phyloP scores from a whole-genome alignment of 495 filamentous ascomycete genomes.

The Entonaema liquescens region DNA sequence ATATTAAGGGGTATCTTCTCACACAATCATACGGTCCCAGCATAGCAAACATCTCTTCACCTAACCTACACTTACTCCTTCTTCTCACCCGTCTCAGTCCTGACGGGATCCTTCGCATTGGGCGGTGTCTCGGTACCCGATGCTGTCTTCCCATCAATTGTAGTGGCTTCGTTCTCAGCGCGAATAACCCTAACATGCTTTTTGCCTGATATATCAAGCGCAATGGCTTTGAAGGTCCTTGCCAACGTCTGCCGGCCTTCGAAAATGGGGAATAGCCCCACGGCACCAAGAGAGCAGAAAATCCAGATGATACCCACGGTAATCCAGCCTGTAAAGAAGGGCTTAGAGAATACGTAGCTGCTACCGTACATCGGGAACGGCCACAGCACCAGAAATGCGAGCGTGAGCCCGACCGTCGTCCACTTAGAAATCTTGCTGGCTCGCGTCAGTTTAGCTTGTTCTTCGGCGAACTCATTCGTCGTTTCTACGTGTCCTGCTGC shows the following conservation, averaged over 20 bases:
- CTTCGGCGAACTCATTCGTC: conserved; percentile 58
- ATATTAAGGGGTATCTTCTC: conserved; percentile 33
- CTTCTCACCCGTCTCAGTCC: conserved; percentile 25
- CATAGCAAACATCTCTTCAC: background rate
- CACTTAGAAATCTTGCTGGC: conserved; percentile 82
- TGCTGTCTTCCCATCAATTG: conserved; percentile 26
- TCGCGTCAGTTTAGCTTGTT: conserved; percentile 72
- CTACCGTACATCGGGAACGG: conserved; percentile 93
- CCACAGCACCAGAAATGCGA: conserved; percentile 86
- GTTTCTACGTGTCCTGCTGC: conserved; percentile 61
- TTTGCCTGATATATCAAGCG: conserved; percentile 72
- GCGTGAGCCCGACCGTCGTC: conserved; percentile 77
- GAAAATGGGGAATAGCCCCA: conserved; percentile 84
- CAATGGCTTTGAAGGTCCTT: conserved; percentile 71
- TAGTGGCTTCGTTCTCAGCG: conserved; percentile 36
- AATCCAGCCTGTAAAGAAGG: conserved; percentile 94
- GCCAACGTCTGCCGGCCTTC: conserved; percentile 77
- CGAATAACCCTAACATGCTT: conserved; percentile 53
- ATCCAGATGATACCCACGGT: conserved; percentile 88
- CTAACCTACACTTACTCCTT: conserved; percentile 2
- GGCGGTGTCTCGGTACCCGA: conserved; percentile 26
- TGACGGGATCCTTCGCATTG: conserved; percentile 17
- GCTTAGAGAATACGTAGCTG: conserved; percentile 87
- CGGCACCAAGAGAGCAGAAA: conserved; percentile 74
- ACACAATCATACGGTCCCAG: conserved; percentile 11